Evolutionary conservation across 2,329 filamentous ascomycete species (phyloP), one percentile per base, ranked within the genome.

Genomic region (Geosmithia flava): DNA sequence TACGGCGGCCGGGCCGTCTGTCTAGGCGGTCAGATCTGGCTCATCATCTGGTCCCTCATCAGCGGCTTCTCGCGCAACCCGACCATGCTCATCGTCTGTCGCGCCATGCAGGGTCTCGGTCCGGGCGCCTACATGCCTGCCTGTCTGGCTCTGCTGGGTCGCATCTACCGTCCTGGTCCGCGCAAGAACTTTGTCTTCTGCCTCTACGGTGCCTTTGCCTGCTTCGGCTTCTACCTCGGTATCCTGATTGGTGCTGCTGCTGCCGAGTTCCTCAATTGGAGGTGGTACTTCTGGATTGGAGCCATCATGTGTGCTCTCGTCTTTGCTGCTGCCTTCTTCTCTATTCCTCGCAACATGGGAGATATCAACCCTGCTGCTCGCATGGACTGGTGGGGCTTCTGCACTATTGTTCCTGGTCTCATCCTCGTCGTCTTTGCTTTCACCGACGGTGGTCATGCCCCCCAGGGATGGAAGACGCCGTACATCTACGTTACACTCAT

Each of bases 341-440:
- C 62, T n/a, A 63, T 72, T 20, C 69, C 70, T 0, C 58, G 57
- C 4, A 56, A 61, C 41, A 55, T 61, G 47, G 51, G 56, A 47
- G 37, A 62, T 11, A 45, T 55, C 1, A 54, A 58, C 16, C 48
- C 54, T 2, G 45, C 43, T 1, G 48, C 64, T 7, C 53, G 53
- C 30, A 88, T 89, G 83, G 85, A 90, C 58, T 88, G 80, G 75
- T 66, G 71, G 49, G 85, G 85, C 0, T 65, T 75, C 2, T 58
- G 62, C 2, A 74, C 81, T 15, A 81, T 83, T 16, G 71, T 86
- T 0, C 71, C 74, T 0, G 85, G 82, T 0, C 62, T 89, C 13
- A 70, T 85, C 2, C 70, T 93, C 23, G 69, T 87, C 53, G 81
- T 88, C 0, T 91, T 82, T 55, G 83, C 85, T 0, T 75, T 93